phyloP scores from a whole-genome alignment of 495 filamentous ascomycete species.

The Aspergillus hancockii region DNA sequence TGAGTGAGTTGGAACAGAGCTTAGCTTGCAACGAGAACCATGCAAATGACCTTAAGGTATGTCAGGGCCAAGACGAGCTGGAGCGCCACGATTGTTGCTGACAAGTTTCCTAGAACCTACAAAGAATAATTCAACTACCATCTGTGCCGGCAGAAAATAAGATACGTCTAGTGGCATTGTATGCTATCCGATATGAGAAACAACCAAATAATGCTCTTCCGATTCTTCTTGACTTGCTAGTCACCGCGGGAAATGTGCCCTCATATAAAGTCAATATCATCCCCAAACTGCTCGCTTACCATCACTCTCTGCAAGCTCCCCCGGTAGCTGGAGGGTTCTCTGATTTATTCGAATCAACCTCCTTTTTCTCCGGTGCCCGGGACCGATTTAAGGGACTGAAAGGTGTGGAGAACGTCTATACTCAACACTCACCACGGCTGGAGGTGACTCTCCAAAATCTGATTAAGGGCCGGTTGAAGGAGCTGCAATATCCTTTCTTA shows the following conservation, averaged over 20 bases:
- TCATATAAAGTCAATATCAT: conserved; percentile 72
- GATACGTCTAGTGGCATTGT: conserved; percentile 83
- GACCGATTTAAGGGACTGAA: conserved; percentile 93
- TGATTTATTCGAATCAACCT: conserved; percentile 88
- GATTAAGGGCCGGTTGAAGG: conserved; percentile 83
- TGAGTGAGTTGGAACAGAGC: conserved; percentile 95
- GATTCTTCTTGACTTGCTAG: conserved; percentile 80
- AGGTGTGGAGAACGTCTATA: conserved; percentile 98
- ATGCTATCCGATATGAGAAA: conserved; percentile 87
- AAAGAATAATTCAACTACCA: conserved; percentile 77
- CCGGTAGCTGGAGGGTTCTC: conserved; percentile 72
- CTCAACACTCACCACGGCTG: conserved; percentile 88
- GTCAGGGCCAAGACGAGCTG: conserved; percentile 9
- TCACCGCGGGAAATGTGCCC: conserved; percentile 72
- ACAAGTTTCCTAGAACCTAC: conserved; percentile 61
- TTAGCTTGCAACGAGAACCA: conserved; percentile 97
- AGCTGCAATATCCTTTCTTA: conserved; percentile 87
- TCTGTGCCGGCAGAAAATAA: conserved; percentile 77
- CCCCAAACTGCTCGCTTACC: conserved; percentile 76
- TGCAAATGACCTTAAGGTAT: conserved; percentile 78
- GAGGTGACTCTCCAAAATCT: conserved; percentile 87
- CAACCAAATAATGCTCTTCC: conserved; percentile 77
- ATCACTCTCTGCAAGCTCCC: conserved; percentile 75
- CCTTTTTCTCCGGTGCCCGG: conserved; percentile 86
- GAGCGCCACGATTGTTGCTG: background rate